Evolutionary conservation across 805 yeast species (phyloP), one percentile per base, ranked within the genome.

Genomic region (Metschnikowia shivogae): DNA sequence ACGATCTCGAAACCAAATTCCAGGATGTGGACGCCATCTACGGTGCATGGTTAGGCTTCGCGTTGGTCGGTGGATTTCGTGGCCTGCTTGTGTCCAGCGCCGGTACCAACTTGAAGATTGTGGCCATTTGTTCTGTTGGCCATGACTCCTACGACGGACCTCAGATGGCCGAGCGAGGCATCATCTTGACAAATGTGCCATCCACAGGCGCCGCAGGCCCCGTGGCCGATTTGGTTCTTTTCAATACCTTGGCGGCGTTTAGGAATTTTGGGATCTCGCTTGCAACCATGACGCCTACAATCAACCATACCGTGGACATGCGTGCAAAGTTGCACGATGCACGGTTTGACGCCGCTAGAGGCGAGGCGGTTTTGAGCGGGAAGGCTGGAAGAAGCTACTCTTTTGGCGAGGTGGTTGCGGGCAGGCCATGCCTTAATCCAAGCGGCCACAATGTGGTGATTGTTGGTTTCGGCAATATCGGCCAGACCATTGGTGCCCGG

Each of bases 401-500:
- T 0, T 63, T 74, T 31, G 71, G 86, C 13, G 70, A 76, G 19
- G 12, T 50, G 14, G 62, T 80, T 2, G 82, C 80, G 34, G 71
- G 77, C 2, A 65, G 77, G 47, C 55, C 61, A 20, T 58, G 58
- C 26, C 59, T 76, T 17, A 72, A 80, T 4, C 89, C 89, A 6
- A 59, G 62, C 12, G 80, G 80, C 17, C 82, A 79, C 56, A 68
- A 67, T 20, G 89, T 73, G 1, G 78, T 82, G 3, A 73, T 86
- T 29, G 77, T 84, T 3, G 95, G 95, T 0, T 81, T 86, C 55
- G 95, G 95, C 1, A 70, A 79, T 17, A 86, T 86, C 54, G 95
- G 95, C 7, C 74, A 75, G 58, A 70, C 73, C 27, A 78, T 84
- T 46, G 93, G 82, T 3, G 63, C 62, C 39, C 73, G 83, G 54